These are phyloP conservation scores for Tremella mesenterica DNA, from an alignment of 768 basidiomycete species.

Conservation along the genomic window DNA sequence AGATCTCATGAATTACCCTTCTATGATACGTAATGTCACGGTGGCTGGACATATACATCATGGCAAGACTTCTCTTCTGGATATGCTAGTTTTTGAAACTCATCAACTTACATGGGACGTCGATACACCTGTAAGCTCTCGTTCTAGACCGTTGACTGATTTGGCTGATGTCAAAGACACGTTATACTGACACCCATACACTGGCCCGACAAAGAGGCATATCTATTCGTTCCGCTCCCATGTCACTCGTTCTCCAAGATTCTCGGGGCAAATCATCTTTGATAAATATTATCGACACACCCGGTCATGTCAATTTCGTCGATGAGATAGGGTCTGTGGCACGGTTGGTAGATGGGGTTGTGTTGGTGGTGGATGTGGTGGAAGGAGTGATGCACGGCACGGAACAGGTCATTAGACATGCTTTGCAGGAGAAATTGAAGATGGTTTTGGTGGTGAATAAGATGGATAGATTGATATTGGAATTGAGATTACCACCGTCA, in stretches of 20 bases:
- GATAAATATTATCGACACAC: conserved; percentile 89
- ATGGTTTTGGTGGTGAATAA: conserved; percentile 94
- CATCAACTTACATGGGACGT: conserved; percentile 92
- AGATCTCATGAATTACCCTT: conserved; percentile 81
- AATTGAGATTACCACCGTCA: conserved; percentile 84
- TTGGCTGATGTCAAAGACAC: conserved; percentile 53
- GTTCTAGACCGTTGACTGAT: conserved; percentile 2
- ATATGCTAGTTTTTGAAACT: conserved; percentile 95
- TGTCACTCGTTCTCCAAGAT: conserved; percentile 79
- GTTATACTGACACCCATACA: conserved; percentile 92
- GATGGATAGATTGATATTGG: conserved; percentile 92
- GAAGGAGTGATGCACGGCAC: conserved; percentile 97
- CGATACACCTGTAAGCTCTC: conserved; percentile 64
- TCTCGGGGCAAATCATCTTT: conserved; percentile 88
- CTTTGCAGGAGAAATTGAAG: conserved; percentile 77
- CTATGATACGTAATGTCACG: conserved; percentile 92
- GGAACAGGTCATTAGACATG: conserved; percentile 78
- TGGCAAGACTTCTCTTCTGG: conserved; percentile 92
- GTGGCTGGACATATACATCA: conserved; percentile 95
- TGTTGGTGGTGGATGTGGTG: conserved; percentile 94
- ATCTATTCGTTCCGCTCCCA: conserved; percentile 92
- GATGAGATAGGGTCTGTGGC: conserved; percentile 89
- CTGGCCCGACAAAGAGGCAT: conserved; percentile 80
- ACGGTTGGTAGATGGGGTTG: conserved; percentile 77
- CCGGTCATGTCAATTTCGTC: conserved; percentile 97